Evolutionary conservation across 1,284 basidiomycete species (phyloP), one percentile per base, ranked within the genome.

Genomic region (Austropuccinia psidii): DNA sequence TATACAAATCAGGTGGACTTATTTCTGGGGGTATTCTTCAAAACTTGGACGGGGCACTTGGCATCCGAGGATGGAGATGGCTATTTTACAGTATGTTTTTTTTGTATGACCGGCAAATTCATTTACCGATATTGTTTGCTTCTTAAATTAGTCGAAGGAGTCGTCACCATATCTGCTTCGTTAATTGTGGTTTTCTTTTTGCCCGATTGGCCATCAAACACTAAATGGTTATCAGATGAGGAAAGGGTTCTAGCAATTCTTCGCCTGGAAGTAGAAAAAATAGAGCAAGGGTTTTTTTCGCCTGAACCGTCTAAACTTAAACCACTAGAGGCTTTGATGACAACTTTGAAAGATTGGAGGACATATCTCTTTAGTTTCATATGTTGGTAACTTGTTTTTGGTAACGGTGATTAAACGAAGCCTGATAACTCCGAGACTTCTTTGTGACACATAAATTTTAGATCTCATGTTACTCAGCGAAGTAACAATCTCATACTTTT

Each of bases 401-500:
- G 19, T 43, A 13, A 45, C 13, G n/a, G 6, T 61, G 9, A 31
- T 11, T 61, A 8, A 31, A 9, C 8, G 7, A 19, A 37, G 27
- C 47, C 15, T 45, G 15, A 9, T 24, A 8, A 67, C 21, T 37
- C 9, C 27, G 13, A 60, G 33, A 31, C 39, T 33, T 52, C 13
- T n/a, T 8, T 24, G n/a, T 29, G 13, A 41, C 35, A 29, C 21
- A 19, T 27, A 11, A 19, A 19, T 13, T 13, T 0, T 24, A 69
- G 66, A 69, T 33, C 41, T 55, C 19, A 55, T 58, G 66, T 29
- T 69, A 43, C 35, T 33, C 1, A 82, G 83, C 66, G 79, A 82
- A 19, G 82, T 83, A 75, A 83, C 82, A 4, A 82, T 84, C 64
- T 82, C 83, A 75, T 83, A 84, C 79, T 83, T 84, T 75, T 81